Conservation (phyloP, 106 monocot species). For the Phalaenopsis aphrodite region DNA sequence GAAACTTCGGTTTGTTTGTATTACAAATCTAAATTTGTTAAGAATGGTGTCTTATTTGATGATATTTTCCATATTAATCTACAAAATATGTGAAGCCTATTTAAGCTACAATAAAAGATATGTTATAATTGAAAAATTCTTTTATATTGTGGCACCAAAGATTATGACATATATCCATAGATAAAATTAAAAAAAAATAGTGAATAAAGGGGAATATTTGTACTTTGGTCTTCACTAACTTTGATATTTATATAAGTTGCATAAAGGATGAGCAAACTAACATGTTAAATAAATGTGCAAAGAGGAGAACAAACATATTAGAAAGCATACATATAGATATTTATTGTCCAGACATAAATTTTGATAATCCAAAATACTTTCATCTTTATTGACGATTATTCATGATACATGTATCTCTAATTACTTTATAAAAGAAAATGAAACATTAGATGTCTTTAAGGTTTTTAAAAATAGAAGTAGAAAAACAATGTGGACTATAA, state of each 20-base stretch:
- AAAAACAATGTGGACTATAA: not conserved
- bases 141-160: slow-evolving; percentile 2
- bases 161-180: slow-evolving; percentile 6
- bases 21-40: not conserved
- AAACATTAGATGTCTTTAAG: slow-evolving; percentile 1
- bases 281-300: slow-evolving; percentile 10
- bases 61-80: not conserved
- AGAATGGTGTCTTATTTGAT: not conserved
- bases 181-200: slow-evolving; percentile 10
- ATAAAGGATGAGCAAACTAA: slow-evolving; percentile 11
- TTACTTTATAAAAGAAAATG: not conserved
- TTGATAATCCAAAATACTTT: not conserved
- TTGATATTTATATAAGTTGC: slow-evolving; percentile 5
- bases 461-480: not conserved
- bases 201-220: slow-evolving; percentile 1
- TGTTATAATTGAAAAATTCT: not conserved
- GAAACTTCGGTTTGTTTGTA: not conserved
- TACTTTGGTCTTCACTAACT: slow-evolving; percentile 2
- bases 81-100: not conserved
- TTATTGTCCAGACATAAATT: not conserved
- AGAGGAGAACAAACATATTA: not conserved
- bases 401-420: slow-evolving; percentile 8
- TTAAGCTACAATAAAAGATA: not conserved
- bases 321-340: not conserved
- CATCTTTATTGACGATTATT: not conserved